Evolutionary conservation across 495 filamentous ascomycete species (phyloP).

Genomic region (Penicillium verhagenii): DNA sequence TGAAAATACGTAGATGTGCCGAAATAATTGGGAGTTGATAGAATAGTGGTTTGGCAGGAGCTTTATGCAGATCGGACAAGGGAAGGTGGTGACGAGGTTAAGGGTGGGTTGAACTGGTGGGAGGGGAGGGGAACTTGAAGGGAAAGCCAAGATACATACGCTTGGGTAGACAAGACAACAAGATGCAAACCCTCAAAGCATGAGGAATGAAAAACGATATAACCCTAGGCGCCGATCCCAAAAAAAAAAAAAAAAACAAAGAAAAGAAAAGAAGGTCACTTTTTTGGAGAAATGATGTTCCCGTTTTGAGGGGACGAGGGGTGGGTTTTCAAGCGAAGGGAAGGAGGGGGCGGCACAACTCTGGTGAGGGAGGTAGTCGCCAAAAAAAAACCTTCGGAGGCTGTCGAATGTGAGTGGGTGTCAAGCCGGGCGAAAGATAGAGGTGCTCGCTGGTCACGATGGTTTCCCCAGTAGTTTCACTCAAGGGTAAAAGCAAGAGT

Average conservation of each 20-base stretch:
- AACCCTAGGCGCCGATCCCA: constrained; percentile 28
- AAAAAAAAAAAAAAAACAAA: constrained; percentile 18
- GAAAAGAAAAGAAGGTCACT: constrained; percentile 23
- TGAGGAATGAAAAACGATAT: constrained; percentile 30
- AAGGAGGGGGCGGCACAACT: constrained; percentile 30
- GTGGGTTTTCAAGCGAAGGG: constrained; percentile 29
- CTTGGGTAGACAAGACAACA: constrained; percentile 40
- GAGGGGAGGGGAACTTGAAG: constrained; percentile 18
- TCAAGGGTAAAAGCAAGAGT: constrained; percentile 32
- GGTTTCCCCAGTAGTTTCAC: constrained; percentile 19
- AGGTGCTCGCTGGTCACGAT: constrained; percentile 22
- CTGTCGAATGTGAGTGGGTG: constrained; percentile 1
- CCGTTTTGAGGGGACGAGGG: constrained; percentile 23
- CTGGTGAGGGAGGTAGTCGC: constrained; percentile 18
- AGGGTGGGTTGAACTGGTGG: constrained; percentile 10
- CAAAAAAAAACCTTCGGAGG: neutral
- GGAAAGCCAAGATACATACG: constrained; percentile 31
- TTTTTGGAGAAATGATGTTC: constrained; percentile 21
- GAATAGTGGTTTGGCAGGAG: neutral
- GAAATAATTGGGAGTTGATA: neutral
- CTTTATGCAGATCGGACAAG: constrained; percentile 1
- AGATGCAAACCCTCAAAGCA: constrained; percentile 41
- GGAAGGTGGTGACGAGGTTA: constrained; percentile 5
- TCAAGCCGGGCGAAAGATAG: constrained; percentile 7
- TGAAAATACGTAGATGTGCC: neutral